Evolutionary conservation across 768 basidiomycete species (phyloP).

Genomic region (Cystobasidium tubakii): DNA sequence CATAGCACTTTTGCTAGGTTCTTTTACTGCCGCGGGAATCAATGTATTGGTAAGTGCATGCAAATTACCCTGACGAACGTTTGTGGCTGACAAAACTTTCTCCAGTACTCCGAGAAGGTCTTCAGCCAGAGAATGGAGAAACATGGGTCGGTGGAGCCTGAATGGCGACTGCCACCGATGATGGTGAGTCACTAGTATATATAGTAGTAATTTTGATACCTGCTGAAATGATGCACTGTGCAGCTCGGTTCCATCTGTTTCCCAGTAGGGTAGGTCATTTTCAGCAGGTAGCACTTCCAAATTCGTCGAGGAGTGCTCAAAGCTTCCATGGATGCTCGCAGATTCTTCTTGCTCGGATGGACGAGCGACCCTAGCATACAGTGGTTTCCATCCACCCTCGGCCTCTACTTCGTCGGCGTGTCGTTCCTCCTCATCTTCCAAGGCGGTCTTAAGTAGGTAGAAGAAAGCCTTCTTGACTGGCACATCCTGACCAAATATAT

Average conservation of each 20-base stretch:
- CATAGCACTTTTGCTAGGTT: constrained; percentile 48
- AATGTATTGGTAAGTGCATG: constrained; percentile 42
- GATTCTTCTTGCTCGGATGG: constrained; percentile 30
- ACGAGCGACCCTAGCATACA: constrained; percentile 29
- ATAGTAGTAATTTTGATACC: no score
- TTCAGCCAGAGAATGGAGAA: constrained; percentile 46
- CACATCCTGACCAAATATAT: neutral
- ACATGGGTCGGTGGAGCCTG: constrained; percentile 46
- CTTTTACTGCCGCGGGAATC: constrained; percentile 47
- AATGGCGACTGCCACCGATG: constrained; percentile 49
- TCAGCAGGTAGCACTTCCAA: constrained; percentile 3
- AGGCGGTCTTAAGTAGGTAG: constrained; percentile 29
- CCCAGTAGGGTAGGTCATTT: constrained; percentile 44
- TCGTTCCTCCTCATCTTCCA: constrained; percentile 50
- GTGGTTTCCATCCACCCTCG: constrained; percentile 46
- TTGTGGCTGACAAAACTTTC: neutral
- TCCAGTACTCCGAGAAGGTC: constrained; percentile 42
- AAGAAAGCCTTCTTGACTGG: neutral
- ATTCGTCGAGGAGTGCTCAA: neutral
- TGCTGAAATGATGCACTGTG: no score
- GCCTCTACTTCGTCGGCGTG: constrained; percentile 48
- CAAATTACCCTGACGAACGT: no score
- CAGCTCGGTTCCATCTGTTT: constrained; percentile 48
- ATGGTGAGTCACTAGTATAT: no score
- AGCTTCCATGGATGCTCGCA: constrained; percentile 12